Evolutionary conservation across 208 protist genomes (phyloP).

Genomic region (Leishmania tropica): DNA sequence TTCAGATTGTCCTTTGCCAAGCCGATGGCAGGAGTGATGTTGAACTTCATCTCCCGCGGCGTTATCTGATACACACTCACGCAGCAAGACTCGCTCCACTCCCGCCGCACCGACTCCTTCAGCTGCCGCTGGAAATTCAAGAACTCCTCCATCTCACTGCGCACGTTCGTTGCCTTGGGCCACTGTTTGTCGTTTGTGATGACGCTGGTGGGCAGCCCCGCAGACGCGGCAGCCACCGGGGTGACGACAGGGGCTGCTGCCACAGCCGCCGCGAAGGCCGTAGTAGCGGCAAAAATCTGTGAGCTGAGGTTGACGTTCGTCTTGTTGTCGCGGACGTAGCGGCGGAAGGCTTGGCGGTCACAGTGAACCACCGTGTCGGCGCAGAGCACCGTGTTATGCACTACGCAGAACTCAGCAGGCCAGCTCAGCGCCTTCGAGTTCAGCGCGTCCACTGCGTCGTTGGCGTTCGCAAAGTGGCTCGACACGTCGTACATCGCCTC

Average conservation of each 20-base stretch:
- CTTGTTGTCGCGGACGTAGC: slow-evolving; percentile 77
- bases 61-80: slow-evolving; percentile 90
- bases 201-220: slow-evolving; percentile 1
- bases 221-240: slow-evolving; percentile 2
- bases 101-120: slow-evolving; percentile 61
- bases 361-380: slow-evolving; percentile 56
- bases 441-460: slow-evolving; percentile 70
- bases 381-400: slow-evolving; percentile 73
- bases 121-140: slow-evolving; percentile 39
- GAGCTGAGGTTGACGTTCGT: slow-evolving; percentile 42
- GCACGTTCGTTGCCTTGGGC: slow-evolving; percentile 23
- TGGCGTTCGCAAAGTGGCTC: slow-evolving; percentile 49
- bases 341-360: slow-evolving; percentile 72
- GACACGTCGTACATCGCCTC: slow-evolving; percentile 74
- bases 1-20: slow-evolving; percentile 78
- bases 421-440: slow-evolving; percentile 70
- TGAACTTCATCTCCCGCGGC: slow-evolving; percentile 88
- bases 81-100: slow-evolving; percentile 81
- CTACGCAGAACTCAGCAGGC: slow-evolving; percentile 83
- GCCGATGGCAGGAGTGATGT: slow-evolving; percentile 73
- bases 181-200: slow-evolving; percentile 26
- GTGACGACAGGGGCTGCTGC: slow-evolving; percentile 11
- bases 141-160: slow-evolving; percentile 44
- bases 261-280: slow-evolving; percentile 23
- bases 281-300: slow-evolving; percentile 34